Base-by-base conservation (phyloP, 495 filamentous ascomycete genomes). In the Bacidia gigantensis region DNA sequence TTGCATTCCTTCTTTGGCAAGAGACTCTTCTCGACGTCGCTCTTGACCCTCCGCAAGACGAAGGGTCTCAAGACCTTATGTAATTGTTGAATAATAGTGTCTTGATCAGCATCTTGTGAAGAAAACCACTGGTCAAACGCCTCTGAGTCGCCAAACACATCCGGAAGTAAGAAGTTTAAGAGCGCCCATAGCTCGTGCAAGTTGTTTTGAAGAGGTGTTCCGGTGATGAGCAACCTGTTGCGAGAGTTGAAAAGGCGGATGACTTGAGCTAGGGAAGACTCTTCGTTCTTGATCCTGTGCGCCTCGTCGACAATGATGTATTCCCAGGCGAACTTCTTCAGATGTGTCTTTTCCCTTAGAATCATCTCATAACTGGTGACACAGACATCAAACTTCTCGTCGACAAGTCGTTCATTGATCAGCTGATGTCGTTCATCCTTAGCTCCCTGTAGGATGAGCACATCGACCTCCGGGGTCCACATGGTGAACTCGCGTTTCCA, bases 291-390 rank as follows among this genome's bases (percentile, higher is more conserved):
- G 72, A 99, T 97, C 20, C 93, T 87, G 64, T 99, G 93, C 3
- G 93, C 93, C 58, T 99, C 93, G 61, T 99, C 93, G 50, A 99
- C 95, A 64, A 99, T 95, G 67, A 99, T 97, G 64, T 99, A 99
- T 64, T 99, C 92, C 93, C 93, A 99, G 0, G 93, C 88, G 62
- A 97, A 93, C 65, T 97, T 97, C 70, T 93, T 93, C 43, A 99
- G 68, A 60, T 95, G 87, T 0, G 86, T 74, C 69, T 99, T 97
- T 63, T 99, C 93, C 40, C 92, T 80, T 2, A 99, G 75, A 53
- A 99, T 84, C 87, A 95, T 93, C 64, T 95, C 87, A 65, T 95
- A 95, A 62, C 86, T 90, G n/a, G 87, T 95, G 56, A 95, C 86
- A 67, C 88, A 89, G 9, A 90, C 86, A 61, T 95, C 87, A 57